Conservation (phyloP, 768 basidiomycete species). For the Vararia minispora region DNA sequence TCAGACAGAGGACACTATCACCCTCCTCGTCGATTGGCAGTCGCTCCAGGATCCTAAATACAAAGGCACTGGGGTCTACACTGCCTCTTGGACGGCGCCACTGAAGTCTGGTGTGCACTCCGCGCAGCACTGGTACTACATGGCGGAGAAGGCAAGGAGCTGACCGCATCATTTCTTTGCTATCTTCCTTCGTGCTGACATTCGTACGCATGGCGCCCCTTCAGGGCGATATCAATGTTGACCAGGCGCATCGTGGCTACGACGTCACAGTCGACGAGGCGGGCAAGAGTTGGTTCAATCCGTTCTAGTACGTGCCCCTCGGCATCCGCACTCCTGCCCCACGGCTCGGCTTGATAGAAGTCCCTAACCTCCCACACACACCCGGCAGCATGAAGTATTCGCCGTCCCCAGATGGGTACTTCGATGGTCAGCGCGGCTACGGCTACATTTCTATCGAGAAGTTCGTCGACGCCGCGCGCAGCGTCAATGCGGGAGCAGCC, state of each 20-base stretch:
- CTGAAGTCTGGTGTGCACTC: conserved; percentile 83
- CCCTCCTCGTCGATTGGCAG: conserved; percentile 90
- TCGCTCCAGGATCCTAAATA: conserved; percentile 64
- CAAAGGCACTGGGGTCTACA: conserved; percentile 82
- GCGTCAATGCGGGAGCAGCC: conserved; percentile 60
- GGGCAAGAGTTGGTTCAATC: conserved; percentile 81
- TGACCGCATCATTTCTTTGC: not conserved
- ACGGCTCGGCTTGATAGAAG: not conserved
- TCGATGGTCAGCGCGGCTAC: conserved; percentile 91
- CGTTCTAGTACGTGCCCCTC: conserved; percentile 63
- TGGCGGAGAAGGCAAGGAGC: conserved; percentile 68
- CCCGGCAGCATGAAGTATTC: conserved; percentile 82
- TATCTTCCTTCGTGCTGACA: conserved; percentile 1
- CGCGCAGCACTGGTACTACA: conserved; percentile 90
- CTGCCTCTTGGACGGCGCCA: conserved; percentile 92
- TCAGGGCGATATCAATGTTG: conserved; percentile 84
- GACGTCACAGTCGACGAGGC: conserved; percentile 78
- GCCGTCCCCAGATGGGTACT: conserved; percentile 83
- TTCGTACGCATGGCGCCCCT: not conserved
- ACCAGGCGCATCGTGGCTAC: conserved; percentile 92
- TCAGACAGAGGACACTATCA: conserved; percentile 90
- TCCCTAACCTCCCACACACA: conserved; percentile 1
- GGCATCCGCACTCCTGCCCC: not conserved
- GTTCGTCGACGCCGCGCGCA: conserved; percentile 76
- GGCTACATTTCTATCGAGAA: conserved; percentile 89